Evolutionary conservation across 2,329 filamentous ascomycete species (phyloP).

Genomic region (Seiridium cupressi): DNA sequence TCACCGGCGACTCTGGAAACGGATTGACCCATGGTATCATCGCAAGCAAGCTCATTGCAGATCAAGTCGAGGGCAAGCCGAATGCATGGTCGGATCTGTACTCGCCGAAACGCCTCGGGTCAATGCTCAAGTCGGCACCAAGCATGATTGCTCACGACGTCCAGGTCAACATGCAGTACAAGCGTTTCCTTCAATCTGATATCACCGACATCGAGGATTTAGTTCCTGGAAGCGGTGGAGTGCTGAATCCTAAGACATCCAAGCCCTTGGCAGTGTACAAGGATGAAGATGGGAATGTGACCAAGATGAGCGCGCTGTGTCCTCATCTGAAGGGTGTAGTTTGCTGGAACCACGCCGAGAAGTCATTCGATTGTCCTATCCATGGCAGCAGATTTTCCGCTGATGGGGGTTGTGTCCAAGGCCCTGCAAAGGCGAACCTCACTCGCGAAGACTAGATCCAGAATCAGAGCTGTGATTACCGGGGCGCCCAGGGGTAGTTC

Average conservation of each 20-base stretch:
- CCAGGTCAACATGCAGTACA: slow-evolving; percentile 56
- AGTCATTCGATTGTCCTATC: slow-evolving; percentile 53
- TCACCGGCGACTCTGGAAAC: slow-evolving; percentile 57
- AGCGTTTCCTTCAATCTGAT: slow-evolving; percentile 50
- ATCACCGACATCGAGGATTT: slow-evolving; percentile 57
- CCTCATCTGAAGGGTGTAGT: slow-evolving; percentile 55
- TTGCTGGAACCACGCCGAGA: slow-evolving; percentile 53
- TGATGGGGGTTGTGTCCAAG: slow-evolving; percentile 32
- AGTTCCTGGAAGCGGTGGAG: slow-evolving; percentile 45
- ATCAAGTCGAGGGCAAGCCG: slow-evolving; percentile 47
- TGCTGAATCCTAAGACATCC: slow-evolving; percentile 45
- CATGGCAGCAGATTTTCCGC: slow-evolving; percentile 39
- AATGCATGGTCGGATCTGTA: slow-evolving; percentile 52
- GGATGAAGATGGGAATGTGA: slow-evolving; percentile 48
- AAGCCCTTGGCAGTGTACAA: slow-evolving; percentile 55
- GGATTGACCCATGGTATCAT: slow-evolving; percentile 56
- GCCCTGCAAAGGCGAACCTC: slow-evolving; percentile 29
- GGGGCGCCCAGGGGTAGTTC: no score
- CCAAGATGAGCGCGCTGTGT: slow-evolving; percentile 52
- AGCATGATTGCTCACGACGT: slow-evolving; percentile 48
- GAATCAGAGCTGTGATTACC: no score
- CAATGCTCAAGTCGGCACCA: slow-evolving; percentile 42
- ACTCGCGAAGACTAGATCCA: background rate
- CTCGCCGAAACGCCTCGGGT: slow-evolving; percentile 43
- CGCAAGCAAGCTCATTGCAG: slow-evolving; percentile 49